Evolutionary conservation across 2,329 filamentous ascomycete genomes (phyloP).

Genomic region (Didymella sp.): DNA sequence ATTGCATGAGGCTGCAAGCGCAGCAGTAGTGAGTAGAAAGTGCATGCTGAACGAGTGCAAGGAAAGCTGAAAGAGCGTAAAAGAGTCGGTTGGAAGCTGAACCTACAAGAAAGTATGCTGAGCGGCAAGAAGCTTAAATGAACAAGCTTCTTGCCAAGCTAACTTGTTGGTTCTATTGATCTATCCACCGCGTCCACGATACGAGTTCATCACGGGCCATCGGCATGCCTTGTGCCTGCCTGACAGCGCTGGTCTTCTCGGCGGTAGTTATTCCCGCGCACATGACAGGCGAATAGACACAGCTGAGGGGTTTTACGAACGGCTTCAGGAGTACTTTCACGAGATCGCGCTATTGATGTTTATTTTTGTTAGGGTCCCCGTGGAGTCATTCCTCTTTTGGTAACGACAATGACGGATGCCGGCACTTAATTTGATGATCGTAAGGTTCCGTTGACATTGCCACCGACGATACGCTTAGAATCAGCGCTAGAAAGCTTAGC

Average conservation of each 20-base stretch:
- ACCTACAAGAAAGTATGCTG: neutral
- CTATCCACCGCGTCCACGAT: neutral
- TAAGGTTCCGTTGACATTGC: neutral
- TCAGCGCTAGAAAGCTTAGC: conserved; percentile 7
- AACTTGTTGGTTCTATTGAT: neutral
- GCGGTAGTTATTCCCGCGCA: neutral
- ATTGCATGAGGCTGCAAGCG: conserved; percentile 8
- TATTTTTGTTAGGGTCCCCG: neutral
- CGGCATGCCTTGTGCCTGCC: neutral
- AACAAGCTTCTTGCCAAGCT: neutral
- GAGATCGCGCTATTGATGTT: neutral
- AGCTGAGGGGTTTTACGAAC: neutral
- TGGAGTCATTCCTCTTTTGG: neutral
- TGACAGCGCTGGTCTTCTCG: neutral
- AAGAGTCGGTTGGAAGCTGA: neutral
- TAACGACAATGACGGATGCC: neutral
- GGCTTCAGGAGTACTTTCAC: neutral
- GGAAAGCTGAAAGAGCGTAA: neutral
- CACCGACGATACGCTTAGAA: neutral
- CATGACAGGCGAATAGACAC: neutral
- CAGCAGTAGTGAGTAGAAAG: conserved; percentile 1
- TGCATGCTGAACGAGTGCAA: conserved; percentile 4
- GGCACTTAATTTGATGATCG: neutral
- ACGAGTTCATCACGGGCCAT: neutral
- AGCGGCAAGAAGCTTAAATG: conserved; percentile 2